Evolutionary conservation across 2,329 filamentous ascomycete species (phyloP).

Genomic region (Aspergillus sp.): DNA sequence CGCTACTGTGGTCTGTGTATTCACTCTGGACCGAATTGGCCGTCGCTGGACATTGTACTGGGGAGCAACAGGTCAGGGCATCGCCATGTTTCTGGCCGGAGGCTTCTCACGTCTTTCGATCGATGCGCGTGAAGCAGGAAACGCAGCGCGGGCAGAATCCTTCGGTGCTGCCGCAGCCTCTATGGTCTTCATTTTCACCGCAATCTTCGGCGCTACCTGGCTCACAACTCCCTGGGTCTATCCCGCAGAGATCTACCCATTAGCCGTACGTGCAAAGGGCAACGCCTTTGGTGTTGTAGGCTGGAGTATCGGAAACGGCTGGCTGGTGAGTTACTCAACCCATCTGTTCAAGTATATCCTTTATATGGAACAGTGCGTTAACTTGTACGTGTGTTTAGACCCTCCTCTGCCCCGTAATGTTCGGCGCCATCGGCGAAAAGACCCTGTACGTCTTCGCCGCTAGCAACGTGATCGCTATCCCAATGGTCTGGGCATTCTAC

Average conservation of each 20-base stretch:
- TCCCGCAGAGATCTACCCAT: conserved; percentile 71
- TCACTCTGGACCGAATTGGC: conserved; percentile 68
- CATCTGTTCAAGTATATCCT: neutral
- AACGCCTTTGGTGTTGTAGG: conserved; percentile 76
- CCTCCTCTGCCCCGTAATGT: conserved; percentile 60
- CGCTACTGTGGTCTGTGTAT: conserved; percentile 67
- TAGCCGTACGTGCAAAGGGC: conserved; percentile 69
- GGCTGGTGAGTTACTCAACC: conserved; percentile 45
- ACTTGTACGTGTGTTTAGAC: conserved; percentile 23
- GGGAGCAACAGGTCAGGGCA: conserved; percentile 63
- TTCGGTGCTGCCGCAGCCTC: conserved; percentile 66
- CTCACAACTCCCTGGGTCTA: conserved; percentile 63
- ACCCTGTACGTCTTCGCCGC: conserved; percentile 73
- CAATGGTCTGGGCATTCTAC: conserved; percentile 71
- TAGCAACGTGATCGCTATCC: conserved; percentile 64
- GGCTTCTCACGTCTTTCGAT: conserved; percentile 59
- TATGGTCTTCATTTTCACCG: conserved; percentile 70
- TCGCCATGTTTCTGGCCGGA: conserved; percentile 67
- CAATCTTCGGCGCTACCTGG: conserved; percentile 65
- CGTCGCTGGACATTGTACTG: conserved; percentile 69
- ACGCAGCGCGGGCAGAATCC: conserved; percentile 47
- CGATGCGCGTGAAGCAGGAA: conserved; percentile 47
- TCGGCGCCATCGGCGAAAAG: conserved; percentile 64
- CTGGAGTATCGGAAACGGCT: conserved; percentile 74
- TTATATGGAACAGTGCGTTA: no score